These are phyloP conservation scores for Coemansia linderi DNA, from an alignment of 371 early-diverging fungal genomes.

Conservation along the genomic window DNA sequence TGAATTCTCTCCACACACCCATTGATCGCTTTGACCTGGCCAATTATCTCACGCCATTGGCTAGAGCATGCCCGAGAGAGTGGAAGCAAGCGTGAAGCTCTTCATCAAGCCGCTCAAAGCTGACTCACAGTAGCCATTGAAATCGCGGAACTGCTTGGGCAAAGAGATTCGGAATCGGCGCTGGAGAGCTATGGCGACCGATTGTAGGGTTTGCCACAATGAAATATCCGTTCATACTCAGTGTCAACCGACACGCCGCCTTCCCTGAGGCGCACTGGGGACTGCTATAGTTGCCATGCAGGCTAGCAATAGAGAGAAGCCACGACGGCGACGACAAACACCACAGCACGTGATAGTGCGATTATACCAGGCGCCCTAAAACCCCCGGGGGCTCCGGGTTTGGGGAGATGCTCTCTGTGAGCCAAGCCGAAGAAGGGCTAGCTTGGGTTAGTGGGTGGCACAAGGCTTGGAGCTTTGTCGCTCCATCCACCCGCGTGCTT, in stretches of 20 bases:
- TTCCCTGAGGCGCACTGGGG: too few relatives aligned
- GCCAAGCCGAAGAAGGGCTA: not conserved
- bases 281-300: not conserved
- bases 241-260: too few relatives aligned
- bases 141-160: not conserved
- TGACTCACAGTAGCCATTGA: not conserved
- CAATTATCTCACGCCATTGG: not conserved
- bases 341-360: conserved; percentile 4
- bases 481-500: not conserved
- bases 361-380: not conserved
- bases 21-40: not conserved
- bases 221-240: too few relatives aligned
- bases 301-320: not conserved
- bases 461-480: not conserved
- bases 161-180: not conserved
- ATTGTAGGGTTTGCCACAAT: not conserved
- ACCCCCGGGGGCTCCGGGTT: not conserved
- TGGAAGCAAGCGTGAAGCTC: not conserved
- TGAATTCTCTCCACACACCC: not conserved
- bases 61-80: not conserved
- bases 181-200: not conserved
- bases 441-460: not conserved
- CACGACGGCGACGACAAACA: not conserved
- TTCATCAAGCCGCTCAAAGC: not conserved
- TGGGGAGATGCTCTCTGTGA: not conserved